These are phyloP conservation scores for Coix lacrymajobi DNA, from an alignment of 176 grass and related monocot genomes.

Conservation along the genomic window DNA sequence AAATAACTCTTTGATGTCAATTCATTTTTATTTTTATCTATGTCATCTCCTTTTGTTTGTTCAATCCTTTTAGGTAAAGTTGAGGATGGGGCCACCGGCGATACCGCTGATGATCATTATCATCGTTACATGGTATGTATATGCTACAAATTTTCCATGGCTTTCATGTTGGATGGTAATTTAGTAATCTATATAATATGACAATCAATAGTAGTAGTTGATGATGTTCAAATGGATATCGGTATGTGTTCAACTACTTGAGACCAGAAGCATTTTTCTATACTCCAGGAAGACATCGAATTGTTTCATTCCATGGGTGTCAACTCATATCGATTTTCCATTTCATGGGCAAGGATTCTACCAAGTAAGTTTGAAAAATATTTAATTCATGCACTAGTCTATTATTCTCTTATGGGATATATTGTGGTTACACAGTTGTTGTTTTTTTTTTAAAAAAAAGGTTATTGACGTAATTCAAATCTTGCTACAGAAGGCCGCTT, in stretches of 20 bases:
- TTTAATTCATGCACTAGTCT: background rate
- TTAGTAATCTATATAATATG: background rate
- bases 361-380: slow-evolving; percentile 30
- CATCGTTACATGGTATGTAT: background rate
- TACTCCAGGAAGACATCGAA: slow-evolving; percentile 49
- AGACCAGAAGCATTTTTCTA: background rate
- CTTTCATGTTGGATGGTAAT: background rate
- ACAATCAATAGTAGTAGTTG: background rate
- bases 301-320: slow-evolving; percentile 46
- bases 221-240: background rate
- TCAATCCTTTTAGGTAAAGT: slow-evolving; percentile 16
- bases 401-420: background rate
- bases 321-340: slow-evolving; percentile 65
- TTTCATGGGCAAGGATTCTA: slow-evolving; percentile 68
- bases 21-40: background rate
- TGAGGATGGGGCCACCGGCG: background rate
- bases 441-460: background rate
- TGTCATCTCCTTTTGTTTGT: background rate
- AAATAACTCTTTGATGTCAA: background rate
- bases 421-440: background rate
- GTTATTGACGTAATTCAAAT: background rate
- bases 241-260: background rate
- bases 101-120: background rate
- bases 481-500: slow-evolving; percentile 30
- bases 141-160: background rate